A percentile compares a stretch with the other conserved stretches of the same genome.
These are phyloP conservation scores for Phaeophleospora eucalypticola DNA, from an alignment of 2,329 filamentous ascomycete species.

Conservation along the genomic window DNA sequence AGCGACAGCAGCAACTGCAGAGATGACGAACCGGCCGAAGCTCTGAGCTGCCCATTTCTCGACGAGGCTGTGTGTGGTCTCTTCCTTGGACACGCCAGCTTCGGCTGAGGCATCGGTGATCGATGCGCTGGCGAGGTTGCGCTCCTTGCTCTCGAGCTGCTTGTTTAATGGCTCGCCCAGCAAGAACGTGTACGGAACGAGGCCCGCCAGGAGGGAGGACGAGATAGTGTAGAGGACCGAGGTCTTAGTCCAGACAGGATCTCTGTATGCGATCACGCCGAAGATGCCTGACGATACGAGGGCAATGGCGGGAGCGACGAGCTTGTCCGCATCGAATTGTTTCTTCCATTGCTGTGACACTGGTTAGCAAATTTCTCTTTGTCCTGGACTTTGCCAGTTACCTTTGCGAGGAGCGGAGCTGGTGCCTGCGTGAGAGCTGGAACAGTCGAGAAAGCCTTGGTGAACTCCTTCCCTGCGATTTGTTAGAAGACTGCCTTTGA, in stretches of 20 bases:
- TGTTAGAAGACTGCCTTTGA: not conserved
- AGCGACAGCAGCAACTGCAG: conserved; percentile 18
- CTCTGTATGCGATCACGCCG: conserved; percentile 45
- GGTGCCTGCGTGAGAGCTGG: conserved; percentile 55
- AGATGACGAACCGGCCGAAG: conserved; percentile 38
- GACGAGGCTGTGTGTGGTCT: conserved; percentile 50
- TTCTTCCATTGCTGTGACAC: conserved; percentile 46
- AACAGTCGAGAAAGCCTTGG: conserved; percentile 39
- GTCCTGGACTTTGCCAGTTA: not conserved
- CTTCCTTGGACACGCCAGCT: conserved; percentile 31
- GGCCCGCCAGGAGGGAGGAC: conserved; percentile 42
- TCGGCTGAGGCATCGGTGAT: conserved; percentile 20
- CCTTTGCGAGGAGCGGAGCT: conserved; percentile 49
- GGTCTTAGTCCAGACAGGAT: conserved; percentile 22
- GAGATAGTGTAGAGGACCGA: conserved; percentile 47
- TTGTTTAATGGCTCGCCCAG: conserved; percentile 48
- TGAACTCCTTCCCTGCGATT: conserved; percentile 30
- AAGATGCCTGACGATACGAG: conserved; percentile 42
- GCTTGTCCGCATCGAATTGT: conserved; percentile 39
- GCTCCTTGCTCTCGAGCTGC: conserved; percentile 45
- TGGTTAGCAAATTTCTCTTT: not conserved
- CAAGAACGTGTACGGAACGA: conserved; percentile 51
- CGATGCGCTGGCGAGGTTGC: conserved; percentile 36
- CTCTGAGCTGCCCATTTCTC: conserved; percentile 56
- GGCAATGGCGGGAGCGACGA: conserved; percentile 39